phyloP scores from a whole-genome alignment of 192 early-diverging fungal species.

The Gonapodya prolifera region DNA sequence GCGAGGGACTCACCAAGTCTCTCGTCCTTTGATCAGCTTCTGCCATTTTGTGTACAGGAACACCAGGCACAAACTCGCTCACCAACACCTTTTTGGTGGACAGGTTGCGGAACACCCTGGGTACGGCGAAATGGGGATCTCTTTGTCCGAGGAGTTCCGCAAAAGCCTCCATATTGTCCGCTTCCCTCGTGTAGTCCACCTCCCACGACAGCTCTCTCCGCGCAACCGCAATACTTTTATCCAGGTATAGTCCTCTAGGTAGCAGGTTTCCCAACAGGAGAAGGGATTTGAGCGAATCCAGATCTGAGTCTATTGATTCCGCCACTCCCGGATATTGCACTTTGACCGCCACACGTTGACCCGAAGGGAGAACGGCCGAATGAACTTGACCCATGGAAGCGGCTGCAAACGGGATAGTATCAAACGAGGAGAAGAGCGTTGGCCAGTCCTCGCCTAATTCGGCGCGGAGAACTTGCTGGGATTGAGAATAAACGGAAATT shows the following conservation, averaged over 20 bases:
- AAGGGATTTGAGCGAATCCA: constrained; percentile 67
- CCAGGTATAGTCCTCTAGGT: constrained; percentile 87
- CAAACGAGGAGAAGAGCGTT: constrained; percentile 50
- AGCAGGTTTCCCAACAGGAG: constrained; percentile 70
- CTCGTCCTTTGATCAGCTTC: constrained; percentile 40
- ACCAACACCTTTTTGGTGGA: constrained; percentile 63
- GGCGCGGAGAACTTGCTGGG: constrained; percentile 13
- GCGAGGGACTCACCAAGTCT: constrained; percentile 28
- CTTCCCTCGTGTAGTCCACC: constrained; percentile 84
- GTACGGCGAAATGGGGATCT: constrained; percentile 51
- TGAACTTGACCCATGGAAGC: constrained; percentile 83
- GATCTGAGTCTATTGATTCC: constrained; percentile 74
- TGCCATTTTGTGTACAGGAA: constrained; percentile 47
- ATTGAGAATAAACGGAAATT: neutral
- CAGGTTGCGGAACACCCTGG: constrained; percentile 52
- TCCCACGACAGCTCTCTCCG: constrained; percentile 84
- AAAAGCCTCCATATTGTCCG: constrained; percentile 61
- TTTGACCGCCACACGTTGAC: constrained; percentile 73
- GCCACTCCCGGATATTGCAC: constrained; percentile 95
- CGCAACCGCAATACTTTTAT: constrained; percentile 87
- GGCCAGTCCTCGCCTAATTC: constrained; percentile 44
- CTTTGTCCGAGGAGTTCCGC: constrained; percentile 35
- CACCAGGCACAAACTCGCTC: constrained; percentile 63
- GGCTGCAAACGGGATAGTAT: constrained; percentile 79
- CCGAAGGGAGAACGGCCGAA: constrained; percentile 35